Conservation (phyloP, 2,329 filamentous ascomycete genomes). For the Coniella lustricola region DNA sequence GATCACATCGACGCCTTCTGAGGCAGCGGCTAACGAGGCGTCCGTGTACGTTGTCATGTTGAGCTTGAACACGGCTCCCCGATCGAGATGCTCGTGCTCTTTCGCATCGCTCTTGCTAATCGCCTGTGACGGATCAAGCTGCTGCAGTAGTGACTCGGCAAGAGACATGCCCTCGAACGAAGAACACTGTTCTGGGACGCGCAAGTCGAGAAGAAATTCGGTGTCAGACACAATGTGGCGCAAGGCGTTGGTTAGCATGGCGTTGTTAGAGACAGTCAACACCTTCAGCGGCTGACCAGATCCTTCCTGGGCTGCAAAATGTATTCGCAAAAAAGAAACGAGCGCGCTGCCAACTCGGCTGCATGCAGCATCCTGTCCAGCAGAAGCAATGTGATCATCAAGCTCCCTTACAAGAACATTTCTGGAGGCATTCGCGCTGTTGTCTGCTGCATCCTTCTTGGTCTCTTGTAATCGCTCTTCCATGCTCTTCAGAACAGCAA, state of each 20-base stretch:
- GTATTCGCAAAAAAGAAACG: slow-evolving; percentile 27
- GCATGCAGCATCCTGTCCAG: slow-evolving; percentile 20
- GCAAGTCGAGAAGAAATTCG: slow-evolving; percentile 41
- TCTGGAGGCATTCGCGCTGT: slow-evolving; percentile 8
- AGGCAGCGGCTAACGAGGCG: slow-evolving; percentile 49
- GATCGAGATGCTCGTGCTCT: neutral
- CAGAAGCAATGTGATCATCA: slow-evolving; percentile 14
- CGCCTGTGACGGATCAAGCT: slow-evolving; percentile 18
- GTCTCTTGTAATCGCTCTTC: slow-evolving; percentile 25
- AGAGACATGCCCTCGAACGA: slow-evolving; percentile 57
- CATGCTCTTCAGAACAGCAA: slow-evolving; percentile 37
- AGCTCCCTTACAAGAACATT: slow-evolving; percentile 15
- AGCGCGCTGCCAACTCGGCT: slow-evolving; percentile 27
- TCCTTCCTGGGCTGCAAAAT: slow-evolving; percentile 23
- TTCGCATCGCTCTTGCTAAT: neutral
- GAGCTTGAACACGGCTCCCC: slow-evolving; percentile 18
- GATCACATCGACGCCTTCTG: slow-evolving; percentile 45
- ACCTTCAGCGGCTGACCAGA: slow-evolving; percentile 34
- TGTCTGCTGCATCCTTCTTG: slow-evolving; percentile 13
- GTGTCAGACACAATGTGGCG: slow-evolving; percentile 30
- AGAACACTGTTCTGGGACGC: slow-evolving; percentile 60
- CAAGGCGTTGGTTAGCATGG: slow-evolving; percentile 48
- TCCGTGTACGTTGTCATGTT: slow-evolving; percentile 50
- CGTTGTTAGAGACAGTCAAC: slow-evolving; percentile 56
- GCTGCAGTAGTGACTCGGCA: slow-evolving; percentile 34